Conservation (phyloP, 148 eudicot species). For the Spergularia marina region DNA sequence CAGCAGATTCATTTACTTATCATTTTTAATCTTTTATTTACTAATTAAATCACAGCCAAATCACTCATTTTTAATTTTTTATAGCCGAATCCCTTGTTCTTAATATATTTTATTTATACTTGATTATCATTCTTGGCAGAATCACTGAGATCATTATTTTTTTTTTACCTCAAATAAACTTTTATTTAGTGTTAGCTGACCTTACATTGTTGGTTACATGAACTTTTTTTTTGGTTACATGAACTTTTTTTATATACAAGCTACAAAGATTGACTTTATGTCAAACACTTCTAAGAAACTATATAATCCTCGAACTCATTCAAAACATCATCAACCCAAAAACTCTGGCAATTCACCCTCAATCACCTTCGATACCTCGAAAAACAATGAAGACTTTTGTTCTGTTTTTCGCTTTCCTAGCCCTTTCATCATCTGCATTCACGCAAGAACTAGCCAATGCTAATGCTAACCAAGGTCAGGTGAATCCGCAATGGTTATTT, state of each 20-base stretch:
- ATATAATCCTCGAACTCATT: background rate
- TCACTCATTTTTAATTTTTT: no score
- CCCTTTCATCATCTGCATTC: background rate
- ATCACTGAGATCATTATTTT: no score
- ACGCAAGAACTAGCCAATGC: constrained; percentile 3
- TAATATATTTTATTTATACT: no score
- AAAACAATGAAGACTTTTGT: background rate
- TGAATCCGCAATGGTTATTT: background rate
- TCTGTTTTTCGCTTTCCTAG: background rate
- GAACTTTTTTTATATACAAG: background rate
- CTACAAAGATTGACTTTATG: background rate
- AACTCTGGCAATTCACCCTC: background rate
- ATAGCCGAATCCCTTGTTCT: no score
- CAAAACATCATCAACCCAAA: background rate
- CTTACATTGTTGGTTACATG: no score
- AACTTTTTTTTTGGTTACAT: no score
- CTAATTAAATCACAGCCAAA: no score
- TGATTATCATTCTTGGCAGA: no score
- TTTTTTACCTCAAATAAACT: no score
- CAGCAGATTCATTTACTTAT: no score
- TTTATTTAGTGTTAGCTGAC: no score
- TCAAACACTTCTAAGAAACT: background rate
- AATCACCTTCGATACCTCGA: background rate
- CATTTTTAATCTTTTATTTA: no score
- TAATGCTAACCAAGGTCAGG: background rate